Base-by-base conservation (phyloP, 306 rosid genomes). In the Alnus rubra region DNA sequence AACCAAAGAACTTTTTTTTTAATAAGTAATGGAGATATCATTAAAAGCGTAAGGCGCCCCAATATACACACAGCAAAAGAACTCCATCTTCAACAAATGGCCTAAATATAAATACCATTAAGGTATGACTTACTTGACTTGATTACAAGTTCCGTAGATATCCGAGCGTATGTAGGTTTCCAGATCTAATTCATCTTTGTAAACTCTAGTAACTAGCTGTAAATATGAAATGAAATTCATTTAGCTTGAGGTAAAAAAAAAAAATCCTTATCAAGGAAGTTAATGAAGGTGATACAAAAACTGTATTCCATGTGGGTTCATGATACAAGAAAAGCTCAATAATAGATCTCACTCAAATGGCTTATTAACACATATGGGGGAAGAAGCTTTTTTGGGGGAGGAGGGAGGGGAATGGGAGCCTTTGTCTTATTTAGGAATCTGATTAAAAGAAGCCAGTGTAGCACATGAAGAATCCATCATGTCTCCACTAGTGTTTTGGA, bases 111-210 rank as follows among this genome's bases (percentile, higher is more conserved):
- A 18, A 4, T 39, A 54, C 13, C 18, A 54, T 59, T 53, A 84
- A 49, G 77, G 55, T 82, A 35, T 47, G 67, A 70, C 87, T 87
- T 88, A 95, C 98, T 89, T 81, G 62, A 73, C 76, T 49, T 84
- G 84, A 85, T 80, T 85, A 89, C 87, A 88, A 88, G 79, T 85
- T 37, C 96, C 98, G 78, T 91, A 95, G 55, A 80, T 58, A 87
- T 88, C 86, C 53, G 98, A 95, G 45, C 92, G 91, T 73, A 92
- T 85, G 87, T 95, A 95, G 68, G 88, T 82, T 78, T 92, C 98
- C 87, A 92, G 81, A 82, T 92, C 96, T 55, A 78, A 81, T 86
- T 95, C 98, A 74, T 95, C 97, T 85, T 88, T 82, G 88, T 88
- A 95, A 76, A 95, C 82, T 85, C 62, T 85, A 79, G 89, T 88